Base-by-base conservation (phyloP, 2,329 filamentous ascomycete species). In the Xylariaceae sp. region DNA sequence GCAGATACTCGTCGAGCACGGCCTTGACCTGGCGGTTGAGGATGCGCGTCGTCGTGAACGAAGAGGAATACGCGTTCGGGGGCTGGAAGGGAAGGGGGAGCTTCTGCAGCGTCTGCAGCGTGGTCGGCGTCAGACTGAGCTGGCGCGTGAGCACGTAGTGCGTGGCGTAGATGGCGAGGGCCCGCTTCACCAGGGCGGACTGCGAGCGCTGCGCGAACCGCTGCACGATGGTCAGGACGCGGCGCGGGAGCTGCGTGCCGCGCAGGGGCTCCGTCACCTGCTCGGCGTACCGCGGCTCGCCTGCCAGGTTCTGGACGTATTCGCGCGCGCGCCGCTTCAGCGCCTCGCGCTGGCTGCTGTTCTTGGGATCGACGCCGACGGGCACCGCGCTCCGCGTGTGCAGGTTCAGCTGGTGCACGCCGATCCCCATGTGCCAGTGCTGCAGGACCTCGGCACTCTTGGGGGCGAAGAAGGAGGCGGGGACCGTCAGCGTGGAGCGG, bases 71-170 rank as follows among this genome's bases (percentile, higher is more conserved):
- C 6, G 29, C 41, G 39, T 36, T 17, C 19, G 23, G n/a, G n/a
- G 17, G 21, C 9, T 23, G 16, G 7, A 39, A 11, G 4, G 21
- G 24, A 40, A 50, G 24, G 12, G 39, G 47, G 2, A 28, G 17
- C 11, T 78, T 75, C 53, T 77, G 75, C 19, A 84, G 73, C 4
- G 71, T 69, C 57, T 70, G 64, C 33, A 84, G 70, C 24, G 78
- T 79, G 37, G 72, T 67, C 6, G 67, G 67, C 7, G 82, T 83
- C 29, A 85, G 72, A 67, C 77, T 81, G 19, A 86, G 74, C 63
- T 85, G 83, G 4, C 79, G 77, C 5, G 80, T 79, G 72, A 85
- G 79, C 59, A 84, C 74, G 67, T 83, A 85, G 66, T 86, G 81
- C 76, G 82, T 52, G 39, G 78, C 78, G 69, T 84, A 83, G 46